phyloP scores from a whole-genome alignment of 139 green algal species.

The Axilococcus clingmanii region DNA sequence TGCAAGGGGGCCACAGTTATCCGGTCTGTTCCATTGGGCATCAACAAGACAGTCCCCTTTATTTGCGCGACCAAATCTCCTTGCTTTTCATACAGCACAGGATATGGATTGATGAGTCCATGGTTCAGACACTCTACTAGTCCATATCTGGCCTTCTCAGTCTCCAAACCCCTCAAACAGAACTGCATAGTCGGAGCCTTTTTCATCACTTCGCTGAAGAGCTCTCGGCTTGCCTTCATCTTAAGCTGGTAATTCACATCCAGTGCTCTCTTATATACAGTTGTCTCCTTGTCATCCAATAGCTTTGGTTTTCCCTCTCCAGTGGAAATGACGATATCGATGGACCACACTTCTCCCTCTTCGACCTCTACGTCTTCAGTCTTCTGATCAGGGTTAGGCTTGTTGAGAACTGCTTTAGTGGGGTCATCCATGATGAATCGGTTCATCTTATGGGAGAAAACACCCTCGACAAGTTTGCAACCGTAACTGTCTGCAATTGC shows the following conservation, averaged over 20 bases:
- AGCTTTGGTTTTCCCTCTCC: slow-evolving; percentile 67
- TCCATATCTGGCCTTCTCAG: slow-evolving; percentile 42
- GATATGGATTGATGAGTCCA: slow-evolving; percentile 88
- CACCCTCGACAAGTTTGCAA: slow-evolving; percentile 89
- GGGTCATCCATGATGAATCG: slow-evolving; percentile 95
- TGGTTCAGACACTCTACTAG: slow-evolving; percentile 91
- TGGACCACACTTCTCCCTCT: slow-evolving; percentile 91
- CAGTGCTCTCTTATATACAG: slow-evolving; percentile 93
- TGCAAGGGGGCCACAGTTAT: slow-evolving; percentile 65
- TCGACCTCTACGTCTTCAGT: slow-evolving; percentile 91
- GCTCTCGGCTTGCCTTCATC: slow-evolving; percentile 60
- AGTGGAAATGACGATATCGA: slow-evolving; percentile 90
- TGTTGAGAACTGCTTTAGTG: slow-evolving; percentile 94
- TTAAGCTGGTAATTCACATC: slow-evolving; percentile 90
- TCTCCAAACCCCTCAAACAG: slow-evolving; percentile 55
- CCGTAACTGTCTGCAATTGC: slow-evolving; percentile 78
- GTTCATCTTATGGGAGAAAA: slow-evolving; percentile 90
- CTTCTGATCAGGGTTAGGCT: slow-evolving; percentile 59
- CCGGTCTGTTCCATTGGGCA: slow-evolving; percentile 85
- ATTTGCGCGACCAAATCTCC: slow-evolving; percentile 41
- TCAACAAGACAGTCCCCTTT: slow-evolving; percentile 95
- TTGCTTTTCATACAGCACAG: slow-evolving; percentile 89
- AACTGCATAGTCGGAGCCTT: slow-evolving; percentile 91
- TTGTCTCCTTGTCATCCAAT: slow-evolving; percentile 93
- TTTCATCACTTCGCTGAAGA: slow-evolving; percentile 78